A percentile compares a stretch with the other conserved stretches of the same genome.
Conservation (phyloP, 2,329 filamentous ascomycete genomes). For the Apiospora aurea region DNA sequence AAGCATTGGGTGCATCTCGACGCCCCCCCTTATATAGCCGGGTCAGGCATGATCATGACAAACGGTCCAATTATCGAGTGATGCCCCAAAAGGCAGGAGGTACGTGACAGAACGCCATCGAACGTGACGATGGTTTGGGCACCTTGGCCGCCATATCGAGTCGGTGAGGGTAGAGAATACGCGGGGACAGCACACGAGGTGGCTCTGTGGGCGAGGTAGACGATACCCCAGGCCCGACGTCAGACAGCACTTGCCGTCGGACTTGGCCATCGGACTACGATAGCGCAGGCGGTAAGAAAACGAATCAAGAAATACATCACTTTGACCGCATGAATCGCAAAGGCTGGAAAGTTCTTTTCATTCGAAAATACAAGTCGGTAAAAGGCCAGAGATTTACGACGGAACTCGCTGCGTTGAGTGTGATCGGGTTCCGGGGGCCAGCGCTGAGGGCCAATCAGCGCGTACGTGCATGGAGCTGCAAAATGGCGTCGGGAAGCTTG, state of each 20-base stretch:
- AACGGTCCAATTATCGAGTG: background rate
- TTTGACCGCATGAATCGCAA: background rate
- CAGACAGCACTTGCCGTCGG: background rate
- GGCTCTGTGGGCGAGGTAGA: no score
- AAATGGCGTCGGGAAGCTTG: background rate
- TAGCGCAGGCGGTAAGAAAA: background rate
- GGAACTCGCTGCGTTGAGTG: background rate
- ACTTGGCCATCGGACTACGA: background rate
- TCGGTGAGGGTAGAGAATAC: conserved; percentile 10
- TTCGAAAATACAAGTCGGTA: background rate
- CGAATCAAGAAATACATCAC: conserved; percentile 22
- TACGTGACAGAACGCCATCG: background rate
- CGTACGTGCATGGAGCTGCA: background rate
- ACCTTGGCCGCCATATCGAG: background rate
- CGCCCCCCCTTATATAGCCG: background rate
- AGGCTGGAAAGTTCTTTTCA: conserved; percentile 10
- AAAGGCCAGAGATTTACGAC: background rate
- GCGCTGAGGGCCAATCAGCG: background rate
- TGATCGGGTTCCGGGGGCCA: background rate
- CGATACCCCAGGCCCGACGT: background rate
- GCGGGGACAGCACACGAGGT: no score
- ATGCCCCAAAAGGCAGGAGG: conserved; percentile 8
- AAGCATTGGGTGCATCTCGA: no score
- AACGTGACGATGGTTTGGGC: background rate
- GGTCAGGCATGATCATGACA: background rate